These are phyloP conservation scores for Quercus ilex DNA, from an alignment of 306 rosid genomes.

Conservation along the genomic window DNA sequence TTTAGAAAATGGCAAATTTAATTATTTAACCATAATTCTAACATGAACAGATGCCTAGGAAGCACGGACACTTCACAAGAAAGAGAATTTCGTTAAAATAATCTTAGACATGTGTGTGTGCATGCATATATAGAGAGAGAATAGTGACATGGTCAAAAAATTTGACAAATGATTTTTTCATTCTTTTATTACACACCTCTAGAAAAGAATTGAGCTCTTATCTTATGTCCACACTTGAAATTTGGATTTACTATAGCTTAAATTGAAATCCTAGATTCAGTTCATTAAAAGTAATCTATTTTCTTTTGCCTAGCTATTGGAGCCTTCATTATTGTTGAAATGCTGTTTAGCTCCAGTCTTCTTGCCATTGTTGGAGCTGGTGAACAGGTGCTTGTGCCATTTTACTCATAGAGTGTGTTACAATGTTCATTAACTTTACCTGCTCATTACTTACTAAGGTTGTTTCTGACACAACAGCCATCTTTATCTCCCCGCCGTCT, in stretches of 20 bases:
- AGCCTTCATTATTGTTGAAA: slow-evolving; percentile 79
- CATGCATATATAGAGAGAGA: neutral
- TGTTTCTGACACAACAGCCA: slow-evolving; percentile 52
- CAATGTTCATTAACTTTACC: neutral
- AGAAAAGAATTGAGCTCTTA: neutral
- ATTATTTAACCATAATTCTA: too few species aligned
- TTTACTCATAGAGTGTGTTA: neutral
- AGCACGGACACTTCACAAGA: too few species aligned
- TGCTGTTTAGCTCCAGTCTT: slow-evolving; percentile 86
- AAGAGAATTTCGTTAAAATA: neutral
- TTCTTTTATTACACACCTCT: neutral
- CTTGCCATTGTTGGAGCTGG: slow-evolving; percentile 98
- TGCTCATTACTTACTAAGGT: slow-evolving; percentile 3
- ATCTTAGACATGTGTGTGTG: neutral
- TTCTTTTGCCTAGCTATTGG: slow-evolving; percentile 49
- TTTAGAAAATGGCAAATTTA: too few species aligned
- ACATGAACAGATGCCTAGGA: too few species aligned
- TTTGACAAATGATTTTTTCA: neutral
- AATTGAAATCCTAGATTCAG: neutral
- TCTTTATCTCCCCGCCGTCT: slow-evolving; percentile 95
- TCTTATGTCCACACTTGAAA: neutral
- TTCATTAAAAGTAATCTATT: neutral
- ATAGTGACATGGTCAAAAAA: neutral
- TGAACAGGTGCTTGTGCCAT: slow-evolving; percentile 58
- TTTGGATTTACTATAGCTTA: neutral